Base-by-base conservation (phyloP, 805 yeast species). In the Cyberlindnera bimundalis region DNA sequence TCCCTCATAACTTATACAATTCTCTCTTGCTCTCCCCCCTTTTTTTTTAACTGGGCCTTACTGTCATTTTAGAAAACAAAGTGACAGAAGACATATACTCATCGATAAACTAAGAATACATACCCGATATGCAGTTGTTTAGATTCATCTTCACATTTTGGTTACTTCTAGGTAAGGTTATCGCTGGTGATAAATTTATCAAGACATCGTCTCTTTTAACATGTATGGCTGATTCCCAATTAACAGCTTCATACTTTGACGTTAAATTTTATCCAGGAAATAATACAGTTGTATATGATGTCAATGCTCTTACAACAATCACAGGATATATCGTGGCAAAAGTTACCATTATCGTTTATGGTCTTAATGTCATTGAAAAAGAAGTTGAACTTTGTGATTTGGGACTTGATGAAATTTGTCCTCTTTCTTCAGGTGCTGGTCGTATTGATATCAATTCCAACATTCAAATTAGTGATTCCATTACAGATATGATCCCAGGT, bases 161-260 rank as follows among this genome's bases (percentile, higher is more conserved):
- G 39, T 25, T 47, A 18, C 34, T 51, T 10, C 5, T 38, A 6
- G 19, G 30, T 18, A 18, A 27, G 6, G 46, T 37, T 8, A 3
- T 33, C 9, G 15, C 14, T 12, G 52, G 51, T 14, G 48, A 41
- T 6, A 43, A 38, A 35, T 18, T 40, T 43, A 48, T 80, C 42
- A 67, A 62, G 47, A 75, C 93, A 0, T 61, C 78, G 15, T 87
- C 97, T 8, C 70, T 93, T 51, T 68, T 91, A 52, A 86, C 98
- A 29, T 93, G 99, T 68, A 90, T 89, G 96, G 82, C 79, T 31
- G 70, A 84, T 61, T 90, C 99, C 7, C 83, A 79, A 59, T 79
- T 93, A 53, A 79, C 96, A 3, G 91, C 97, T 5, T 76, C 89
- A 8, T 76, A 71, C 50, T 90, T 93, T 58, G 84, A 86, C 53